Evolutionary conservation across 2,329 filamentous ascomycete species (phyloP).

Genomic region (Sarocladium kiliense): DNA sequence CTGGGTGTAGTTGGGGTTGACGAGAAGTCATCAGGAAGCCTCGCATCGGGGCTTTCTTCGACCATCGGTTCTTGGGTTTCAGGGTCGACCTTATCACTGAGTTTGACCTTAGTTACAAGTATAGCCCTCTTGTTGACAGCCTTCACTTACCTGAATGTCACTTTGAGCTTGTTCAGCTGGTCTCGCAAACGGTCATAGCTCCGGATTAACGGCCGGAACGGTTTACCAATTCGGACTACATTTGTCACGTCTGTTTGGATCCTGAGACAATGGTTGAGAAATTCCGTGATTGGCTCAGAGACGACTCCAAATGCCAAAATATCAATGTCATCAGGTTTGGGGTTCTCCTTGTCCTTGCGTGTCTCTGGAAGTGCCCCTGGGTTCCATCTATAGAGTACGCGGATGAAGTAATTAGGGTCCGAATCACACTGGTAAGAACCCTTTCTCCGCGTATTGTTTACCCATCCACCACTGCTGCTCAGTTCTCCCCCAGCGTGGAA

Average conservation of each 20-base stretch:
- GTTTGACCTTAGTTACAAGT: too few relatives aligned
- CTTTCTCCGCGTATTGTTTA: background rate
- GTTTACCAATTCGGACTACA: background rate
- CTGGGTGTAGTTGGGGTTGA: background rate
- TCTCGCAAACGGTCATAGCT: background rate
- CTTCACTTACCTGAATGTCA: background rate
- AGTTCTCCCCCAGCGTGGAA: background rate
- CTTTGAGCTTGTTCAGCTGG: background rate
- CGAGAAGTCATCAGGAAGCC: background rate
- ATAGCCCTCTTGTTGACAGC: background rate
- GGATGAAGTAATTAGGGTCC: background rate
- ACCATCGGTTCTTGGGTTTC: too few relatives aligned
- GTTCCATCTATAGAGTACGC: background rate
- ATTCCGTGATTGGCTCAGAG: background rate
- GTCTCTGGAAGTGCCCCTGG: background rate
- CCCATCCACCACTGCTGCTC: conserved; percentile 10
- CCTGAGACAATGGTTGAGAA: background rate
- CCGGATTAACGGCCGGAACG: background rate
- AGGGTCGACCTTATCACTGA: too few relatives aligned
- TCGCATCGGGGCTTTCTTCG: too few relatives aligned
- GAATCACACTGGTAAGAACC: background rate
- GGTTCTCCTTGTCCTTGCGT: background rate
- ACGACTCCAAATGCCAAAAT: background rate
- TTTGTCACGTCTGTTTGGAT: background rate
- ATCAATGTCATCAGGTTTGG: background rate